phyloP scores from a whole-genome alignment of 1,284 basidiomycete genomes.

The Cutaneotrichosporon mucoides region DNA sequence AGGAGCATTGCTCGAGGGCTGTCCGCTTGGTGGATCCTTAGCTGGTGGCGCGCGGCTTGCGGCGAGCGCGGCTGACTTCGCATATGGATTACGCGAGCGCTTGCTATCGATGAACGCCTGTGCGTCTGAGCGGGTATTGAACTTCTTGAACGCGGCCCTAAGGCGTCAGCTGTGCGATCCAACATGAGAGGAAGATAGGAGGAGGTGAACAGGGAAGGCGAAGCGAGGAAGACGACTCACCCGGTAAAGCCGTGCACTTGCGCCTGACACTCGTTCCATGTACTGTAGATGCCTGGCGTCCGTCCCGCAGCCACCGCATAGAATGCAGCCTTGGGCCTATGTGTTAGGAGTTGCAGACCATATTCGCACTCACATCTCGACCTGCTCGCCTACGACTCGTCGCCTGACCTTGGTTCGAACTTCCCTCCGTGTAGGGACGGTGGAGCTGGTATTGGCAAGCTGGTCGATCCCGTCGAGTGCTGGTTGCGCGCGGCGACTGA shows the following conservation, averaged over 20 bases:
- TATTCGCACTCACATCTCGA: background rate
- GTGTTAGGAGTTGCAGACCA: background rate
- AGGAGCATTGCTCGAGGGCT: background rate
- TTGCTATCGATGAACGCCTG: slow-evolving; percentile 17
- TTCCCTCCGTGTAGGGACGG: background rate
- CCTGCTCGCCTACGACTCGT: background rate
- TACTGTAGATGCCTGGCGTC: slow-evolving; percentile 39
- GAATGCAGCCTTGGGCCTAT: slow-evolving; percentile 43
- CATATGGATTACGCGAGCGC: background rate
- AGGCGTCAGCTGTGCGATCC: background rate
- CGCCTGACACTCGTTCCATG: slow-evolving; percentile 43
- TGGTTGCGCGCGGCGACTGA: background rate
- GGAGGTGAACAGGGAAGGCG: background rate
- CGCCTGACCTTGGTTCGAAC: background rate
- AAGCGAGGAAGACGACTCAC: slow-evolving; percentile 22
- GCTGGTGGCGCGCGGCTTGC: background rate
- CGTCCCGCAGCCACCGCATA: slow-evolving; percentile 43
- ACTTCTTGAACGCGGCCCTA: slow-evolving; percentile 47
- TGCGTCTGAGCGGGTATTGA: slow-evolving; percentile 32
- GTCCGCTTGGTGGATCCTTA: background rate
- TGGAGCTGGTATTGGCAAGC: background rate
- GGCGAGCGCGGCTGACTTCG: background rate
- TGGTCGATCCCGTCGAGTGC: background rate
- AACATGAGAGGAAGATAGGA: background rate
- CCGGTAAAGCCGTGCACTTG: slow-evolving; percentile 41